Evolutionary conservation across 2,329 filamentous ascomycete genomes (phyloP).

Genomic region (Periconia digitata): DNA sequence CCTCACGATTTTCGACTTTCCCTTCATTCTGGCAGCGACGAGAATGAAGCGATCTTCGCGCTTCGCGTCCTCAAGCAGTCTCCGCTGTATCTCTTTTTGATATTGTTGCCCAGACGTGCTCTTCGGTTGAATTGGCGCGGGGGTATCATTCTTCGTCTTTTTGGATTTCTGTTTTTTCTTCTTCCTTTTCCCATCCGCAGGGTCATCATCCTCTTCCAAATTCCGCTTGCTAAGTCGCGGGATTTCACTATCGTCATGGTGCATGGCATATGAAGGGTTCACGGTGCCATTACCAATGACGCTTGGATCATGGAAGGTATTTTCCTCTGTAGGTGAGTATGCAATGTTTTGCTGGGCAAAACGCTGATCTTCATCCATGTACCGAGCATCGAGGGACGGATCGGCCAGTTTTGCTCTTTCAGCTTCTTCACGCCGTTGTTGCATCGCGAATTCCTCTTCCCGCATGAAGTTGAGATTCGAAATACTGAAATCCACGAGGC

Average conservation of each 20-base stretch:
- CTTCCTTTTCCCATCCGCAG: constrained; percentile 18
- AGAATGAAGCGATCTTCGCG: constrained; percentile 50
- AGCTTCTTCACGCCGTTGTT: constrained; percentile 56
- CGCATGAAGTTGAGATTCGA: constrained; percentile 86
- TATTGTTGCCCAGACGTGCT: constrained; percentile 51
- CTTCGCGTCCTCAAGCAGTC: constrained; percentile 44
- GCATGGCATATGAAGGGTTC: constrained; percentile 17
- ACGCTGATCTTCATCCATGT: constrained; percentile 45
- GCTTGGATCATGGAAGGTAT: constrained; percentile 19
- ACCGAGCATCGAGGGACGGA: constrained; percentile 48
- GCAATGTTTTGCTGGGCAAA: constrained; percentile 44
- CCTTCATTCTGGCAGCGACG: constrained; percentile 49
- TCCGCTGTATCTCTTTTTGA: constrained; percentile 51
- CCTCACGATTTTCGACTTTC: constrained; percentile 48
- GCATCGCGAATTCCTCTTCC: constrained; percentile 53
- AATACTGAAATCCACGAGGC: constrained; percentile 83
- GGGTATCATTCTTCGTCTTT: constrained; percentile 42
- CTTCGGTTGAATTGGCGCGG: constrained; percentile 39
- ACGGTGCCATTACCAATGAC: constrained; percentile 20
- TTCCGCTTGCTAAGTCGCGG: constrained; percentile 36
- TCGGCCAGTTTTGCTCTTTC: constrained; percentile 53
- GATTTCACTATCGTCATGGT: constrained; percentile 26
- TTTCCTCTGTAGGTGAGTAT: constrained; percentile 42
- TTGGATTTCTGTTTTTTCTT: constrained; percentile 29
- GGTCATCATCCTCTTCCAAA: constrained; percentile 30